Conservation (phyloP, 495 filamentous ascomycete genomes). For the Talaromyces thailandensis region DNA sequence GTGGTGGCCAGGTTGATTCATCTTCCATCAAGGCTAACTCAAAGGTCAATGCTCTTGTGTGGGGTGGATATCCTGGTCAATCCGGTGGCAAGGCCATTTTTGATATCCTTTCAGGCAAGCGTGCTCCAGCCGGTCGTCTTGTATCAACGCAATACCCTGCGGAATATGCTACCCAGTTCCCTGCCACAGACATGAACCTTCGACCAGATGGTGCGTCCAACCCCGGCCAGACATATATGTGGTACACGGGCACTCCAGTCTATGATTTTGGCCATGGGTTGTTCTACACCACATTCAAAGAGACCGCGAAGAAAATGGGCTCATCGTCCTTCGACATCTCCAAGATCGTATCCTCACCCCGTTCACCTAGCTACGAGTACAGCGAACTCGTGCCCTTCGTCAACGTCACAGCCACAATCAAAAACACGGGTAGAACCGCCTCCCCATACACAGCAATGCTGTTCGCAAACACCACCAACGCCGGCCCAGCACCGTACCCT, state of each 20-base stretch:
- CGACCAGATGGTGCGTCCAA: slow-evolving; percentile 32
- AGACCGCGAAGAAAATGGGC: slow-evolving; percentile 4
- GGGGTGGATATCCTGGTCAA: slow-evolving; percentile 55
- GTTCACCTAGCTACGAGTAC: slow-evolving; percentile 15
- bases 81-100: slow-evolving; percentile 45
- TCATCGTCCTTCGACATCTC: slow-evolving; percentile 18
- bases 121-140: slow-evolving; percentile 48
- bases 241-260: slow-evolving; percentile 46
- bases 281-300: slow-evolving; percentile 41
- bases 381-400: slow-evolving; percentile 32
- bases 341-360: slow-evolving; percentile 16
- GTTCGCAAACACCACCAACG: slow-evolving; percentile 42
- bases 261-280: slow-evolving; percentile 49
- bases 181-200: slow-evolving; percentile 48
- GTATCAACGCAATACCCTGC: slow-evolving; percentile 50
- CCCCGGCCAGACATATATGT: slow-evolving; percentile 51
- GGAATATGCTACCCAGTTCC: slow-evolving; percentile 41
- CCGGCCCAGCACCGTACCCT: slow-evolving; percentile 52
- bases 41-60: slow-evolving; percentile 44
- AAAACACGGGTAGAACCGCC: slow-evolving; percentile 43
- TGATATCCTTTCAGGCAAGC: slow-evolving; percentile 45
- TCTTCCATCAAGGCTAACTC: slow-evolving; percentile 39
- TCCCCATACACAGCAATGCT: slow-evolving; percentile 54
- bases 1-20: slow-evolving; percentile 49
- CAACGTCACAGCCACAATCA: slow-evolving; percentile 30